A percentile compares a stretch with the other conserved stretches of the same genome.
phyloP scores from a whole-genome alignment of 1,284 basidiomycete species.

The Violaceomyces palustris region DNA sequence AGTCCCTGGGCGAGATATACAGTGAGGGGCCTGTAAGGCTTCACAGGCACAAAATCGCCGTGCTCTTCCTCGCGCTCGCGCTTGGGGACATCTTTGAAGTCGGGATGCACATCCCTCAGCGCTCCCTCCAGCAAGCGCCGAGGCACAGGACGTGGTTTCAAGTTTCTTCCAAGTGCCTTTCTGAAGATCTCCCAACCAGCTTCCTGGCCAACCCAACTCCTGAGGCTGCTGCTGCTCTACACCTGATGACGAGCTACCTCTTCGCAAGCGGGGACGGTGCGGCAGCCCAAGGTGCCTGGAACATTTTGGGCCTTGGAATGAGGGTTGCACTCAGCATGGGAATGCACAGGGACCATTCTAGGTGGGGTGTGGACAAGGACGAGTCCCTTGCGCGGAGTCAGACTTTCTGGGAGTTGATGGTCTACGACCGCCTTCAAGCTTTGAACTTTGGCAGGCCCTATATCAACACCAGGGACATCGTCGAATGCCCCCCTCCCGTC shows the following conservation, averaged over 20 bases:
- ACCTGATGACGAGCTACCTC: constrained; percentile 16
- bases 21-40: constrained; percentile 14
- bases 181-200: constrained; percentile 2
- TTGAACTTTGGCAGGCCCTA: constrained; percentile 6
- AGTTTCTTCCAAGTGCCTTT: constrained; percentile 14
- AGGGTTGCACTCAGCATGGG: too few relatives aligned
- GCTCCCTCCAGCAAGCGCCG: constrained; percentile 1
- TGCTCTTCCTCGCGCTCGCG: constrained; percentile 14
- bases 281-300: constrained; percentile 9
- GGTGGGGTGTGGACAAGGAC: too few relatives aligned
- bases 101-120: constrained; percentile 3
- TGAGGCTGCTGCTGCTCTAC: constrained; percentile 18
- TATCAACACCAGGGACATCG: not conserved
- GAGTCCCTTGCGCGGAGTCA: too few relatives aligned
- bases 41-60: constrained; percentile 17
- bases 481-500: constrained; percentile 1
- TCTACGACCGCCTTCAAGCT: constrained; percentile 9
- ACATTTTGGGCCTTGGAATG: constrained; percentile 10
- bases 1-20: constrained; percentile 13
- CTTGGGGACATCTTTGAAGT: constrained; percentile 15
- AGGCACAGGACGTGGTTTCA: constrained; percentile 4
- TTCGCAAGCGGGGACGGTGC: constrained; percentile 11
- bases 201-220: constrained; percentile 12
- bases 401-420: constrained; percentile 2
- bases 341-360: too few relatives aligned